Percentiles rank a stretch among this genome's conserved stretches.
phyloP scores from a whole-genome alignment of 1,284 basidiomycete genomes.

The Ceratobasidium sp. region DNA sequence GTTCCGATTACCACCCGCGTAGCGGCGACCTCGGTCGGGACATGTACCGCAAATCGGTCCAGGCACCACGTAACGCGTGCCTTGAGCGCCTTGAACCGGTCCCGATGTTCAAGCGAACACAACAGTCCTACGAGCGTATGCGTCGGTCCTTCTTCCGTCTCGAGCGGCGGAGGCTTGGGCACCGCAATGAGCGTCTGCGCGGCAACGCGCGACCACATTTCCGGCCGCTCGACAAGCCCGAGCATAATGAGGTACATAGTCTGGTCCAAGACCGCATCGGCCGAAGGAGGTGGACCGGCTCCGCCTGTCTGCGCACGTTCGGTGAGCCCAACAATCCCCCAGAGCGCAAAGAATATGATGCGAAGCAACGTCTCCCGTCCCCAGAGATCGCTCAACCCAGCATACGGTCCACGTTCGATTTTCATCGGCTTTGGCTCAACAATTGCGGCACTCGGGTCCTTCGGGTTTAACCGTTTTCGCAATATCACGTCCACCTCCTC shows the following conservation, averaged over 20 bases:
- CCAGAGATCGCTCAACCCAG: slow-evolving; percentile 63
- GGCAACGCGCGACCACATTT: slow-evolving; percentile 66
- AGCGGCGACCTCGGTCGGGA: slow-evolving; percentile 64
- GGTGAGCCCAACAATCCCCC: slow-evolving; percentile 65
- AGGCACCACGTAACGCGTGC: slow-evolving; percentile 79
- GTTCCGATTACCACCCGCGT: slow-evolving; percentile 54
- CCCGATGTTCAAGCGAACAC: slow-evolving; percentile 75
- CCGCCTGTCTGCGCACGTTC: slow-evolving; percentile 58
- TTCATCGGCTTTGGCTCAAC: slow-evolving; percentile 74
- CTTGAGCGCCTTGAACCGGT: slow-evolving; percentile 73
- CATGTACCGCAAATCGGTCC: slow-evolving; percentile 61
- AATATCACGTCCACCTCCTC: slow-evolving; percentile 91
- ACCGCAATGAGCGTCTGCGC: slow-evolving; percentile 64
- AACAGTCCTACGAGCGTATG: slow-evolving; percentile 68
- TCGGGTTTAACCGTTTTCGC: slow-evolving; percentile 71
- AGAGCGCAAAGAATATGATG: slow-evolving; percentile 77
- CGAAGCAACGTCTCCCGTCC: slow-evolving; percentile 73
- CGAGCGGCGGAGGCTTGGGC: not conserved
- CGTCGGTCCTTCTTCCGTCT: slow-evolving; percentile 55
- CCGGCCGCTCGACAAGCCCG: slow-evolving; percentile 71
- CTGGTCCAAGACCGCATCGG: slow-evolving; percentile 89
- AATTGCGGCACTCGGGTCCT: slow-evolving; percentile 69
- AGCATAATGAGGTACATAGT: slow-evolving; percentile 85
- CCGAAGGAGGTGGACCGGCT: slow-evolving; percentile 65
- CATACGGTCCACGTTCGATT: slow-evolving; percentile 72